Conservation (phyloP, 441 rosid genomes). For the Dalechampia spathulata region DNA sequence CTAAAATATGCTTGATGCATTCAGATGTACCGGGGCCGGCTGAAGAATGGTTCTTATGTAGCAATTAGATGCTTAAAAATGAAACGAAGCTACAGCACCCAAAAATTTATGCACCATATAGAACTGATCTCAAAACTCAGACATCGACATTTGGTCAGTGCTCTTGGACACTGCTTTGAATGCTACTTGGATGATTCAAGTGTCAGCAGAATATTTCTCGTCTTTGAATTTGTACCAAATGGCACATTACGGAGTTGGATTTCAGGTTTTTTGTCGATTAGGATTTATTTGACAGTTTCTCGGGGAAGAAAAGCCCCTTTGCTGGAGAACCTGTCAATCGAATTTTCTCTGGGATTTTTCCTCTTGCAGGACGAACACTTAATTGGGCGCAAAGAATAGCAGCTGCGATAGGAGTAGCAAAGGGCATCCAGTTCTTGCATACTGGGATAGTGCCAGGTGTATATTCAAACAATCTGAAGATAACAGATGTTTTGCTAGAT, state of each 20-base stretch:
- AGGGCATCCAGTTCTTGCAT: conserved; percentile 90
- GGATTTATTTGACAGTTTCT: no score
- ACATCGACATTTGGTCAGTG: conserved; percentile 81
- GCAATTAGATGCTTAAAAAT: conserved; percentile 66
- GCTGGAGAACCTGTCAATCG: not conserved
- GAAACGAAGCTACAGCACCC: conserved; percentile 65
- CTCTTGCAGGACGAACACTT: conserved; percentile 30
- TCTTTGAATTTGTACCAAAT: conserved; percentile 83
- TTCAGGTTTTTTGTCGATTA: conserved; percentile 44
- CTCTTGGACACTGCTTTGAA: conserved; percentile 88
- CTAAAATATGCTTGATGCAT: conserved; percentile 12
- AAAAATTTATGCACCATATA: conserved; percentile 72
- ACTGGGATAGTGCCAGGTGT: conserved; percentile 87
- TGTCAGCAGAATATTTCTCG: conserved; percentile 81
- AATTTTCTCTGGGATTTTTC: not conserved
- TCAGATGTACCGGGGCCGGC: conserved; percentile 80
- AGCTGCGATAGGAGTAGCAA: conserved; percentile 75
- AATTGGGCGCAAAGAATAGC: conserved; percentile 79
- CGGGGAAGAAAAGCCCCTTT: not conserved
- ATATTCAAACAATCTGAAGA: conserved; percentile 66
- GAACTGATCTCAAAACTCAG: conserved; percentile 85
- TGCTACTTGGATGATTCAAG: conserved; percentile 91
- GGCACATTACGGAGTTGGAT: conserved; percentile 85
- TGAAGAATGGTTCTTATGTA: conserved; percentile 68
- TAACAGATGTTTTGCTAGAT: conserved; percentile 77